Base-by-base conservation (phyloP, 2,329 filamentous ascomycete genomes). In the Ascochyta pisi region DNA sequence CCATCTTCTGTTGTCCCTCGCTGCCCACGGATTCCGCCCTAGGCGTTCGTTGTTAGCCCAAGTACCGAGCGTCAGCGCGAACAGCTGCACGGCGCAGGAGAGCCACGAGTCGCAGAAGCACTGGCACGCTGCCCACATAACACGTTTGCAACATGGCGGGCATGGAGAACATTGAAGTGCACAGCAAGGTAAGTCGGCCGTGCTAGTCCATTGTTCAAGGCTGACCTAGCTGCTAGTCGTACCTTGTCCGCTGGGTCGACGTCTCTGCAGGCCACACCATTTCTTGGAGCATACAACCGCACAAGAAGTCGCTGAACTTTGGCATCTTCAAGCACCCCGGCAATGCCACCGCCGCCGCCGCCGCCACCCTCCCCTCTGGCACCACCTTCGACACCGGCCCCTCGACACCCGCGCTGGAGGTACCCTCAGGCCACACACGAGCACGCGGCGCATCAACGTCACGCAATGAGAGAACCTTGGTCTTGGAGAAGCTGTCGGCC, bases 281-380 rank as follows among this genome's bases (percentile, higher is more conserved):
- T 68, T 96, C 93, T 15, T 99, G 95, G 95, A 97, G 92, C 71
- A 86, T 99, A 35, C 93, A 98, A 73, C 95, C 95, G 39, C 92
- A 98, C 77, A 98, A 96, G 81, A 98, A 97, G 79, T 97, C 94
- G 56, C 89, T 99, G 77, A 97, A 98, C 79, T 96, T 99, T 75
- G 95, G 93, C 72, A 90, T 99, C 70, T 96, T 99, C 78, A 98
- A 97, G 76, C 95, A 98, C 75, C 94, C 95, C 2, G 92, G 93
- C 64, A 88, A 85, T 54, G 86, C 86, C 57, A 82, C 82, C 63
- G 82, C 85, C 60, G 60, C 63, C 60, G 59, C 64, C 16, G 60
- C 70, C 29, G 65, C 74, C 24, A 64, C 77, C 74, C 57, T 81
- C 73, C 57, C 73, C 39, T 62, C 72, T 19, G 63, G 69, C 44